Conservation (phyloP, 345 rosid species). For the Aurinia saxatilis region DNA sequence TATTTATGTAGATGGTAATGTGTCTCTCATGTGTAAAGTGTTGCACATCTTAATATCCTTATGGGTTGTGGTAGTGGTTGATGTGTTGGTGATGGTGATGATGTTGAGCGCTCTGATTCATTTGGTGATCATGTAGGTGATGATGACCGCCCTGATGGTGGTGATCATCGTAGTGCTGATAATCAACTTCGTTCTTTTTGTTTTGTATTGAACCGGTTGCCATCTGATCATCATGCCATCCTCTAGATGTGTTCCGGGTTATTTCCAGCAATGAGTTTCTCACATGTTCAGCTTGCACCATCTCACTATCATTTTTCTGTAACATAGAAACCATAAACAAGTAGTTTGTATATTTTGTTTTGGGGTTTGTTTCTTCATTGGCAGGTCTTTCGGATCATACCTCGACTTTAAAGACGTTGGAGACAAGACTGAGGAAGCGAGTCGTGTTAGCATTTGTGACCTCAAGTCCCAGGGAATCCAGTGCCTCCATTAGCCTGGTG, state of each 20-base stretch:
- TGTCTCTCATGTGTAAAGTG: neutral
- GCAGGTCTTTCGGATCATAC: constrained; percentile 31
- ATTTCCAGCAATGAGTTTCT: constrained; percentile 76
- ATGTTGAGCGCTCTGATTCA: constrained; percentile 24
- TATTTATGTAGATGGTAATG: neutral
- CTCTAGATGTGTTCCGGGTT: constrained; percentile 46
- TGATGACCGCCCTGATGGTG: constrained; percentile 32
- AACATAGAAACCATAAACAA: neutral
- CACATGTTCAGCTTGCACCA: constrained; percentile 72
- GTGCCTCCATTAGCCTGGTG: constrained; percentile 72
- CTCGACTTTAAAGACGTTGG: constrained; percentile 86
- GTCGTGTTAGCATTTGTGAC: constrained; percentile 81
- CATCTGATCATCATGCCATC: constrained; percentile 45
- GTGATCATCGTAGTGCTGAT: constrained; percentile 31
- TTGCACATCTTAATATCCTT: neutral
- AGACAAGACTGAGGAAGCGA: constrained; percentile 67
- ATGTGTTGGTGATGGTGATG: constrained; percentile 40
- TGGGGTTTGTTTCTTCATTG: neutral
- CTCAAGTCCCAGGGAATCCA: constrained; percentile 79
- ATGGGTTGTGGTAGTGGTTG: constrained; percentile 31
- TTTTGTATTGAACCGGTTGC: constrained; percentile 32
- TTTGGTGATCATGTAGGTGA: constrained; percentile 32
- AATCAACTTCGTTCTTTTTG: constrained; percentile 32
- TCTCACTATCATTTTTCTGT: constrained; percentile 71
- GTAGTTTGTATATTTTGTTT: neutral